Conservation (phyloP, 1,284 basidiomycete genomes). For the Phylloporus sp. region DNA sequence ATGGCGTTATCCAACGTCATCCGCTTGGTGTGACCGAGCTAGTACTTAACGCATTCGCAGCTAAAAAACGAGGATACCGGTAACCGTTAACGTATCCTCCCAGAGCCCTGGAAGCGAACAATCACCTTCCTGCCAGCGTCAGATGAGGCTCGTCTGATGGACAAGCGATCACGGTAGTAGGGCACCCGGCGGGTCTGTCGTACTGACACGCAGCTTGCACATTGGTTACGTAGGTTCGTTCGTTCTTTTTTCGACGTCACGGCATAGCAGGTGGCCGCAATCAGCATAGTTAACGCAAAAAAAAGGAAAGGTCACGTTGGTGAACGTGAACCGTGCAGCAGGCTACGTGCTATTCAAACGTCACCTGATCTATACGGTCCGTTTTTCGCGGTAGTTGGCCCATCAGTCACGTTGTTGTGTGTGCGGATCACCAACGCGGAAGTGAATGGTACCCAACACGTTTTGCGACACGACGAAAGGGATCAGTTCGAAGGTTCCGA, state of each 20-base stretch:
- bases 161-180: too few species aligned
- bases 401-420: neutral
- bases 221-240: conserved; percentile 19
- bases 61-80: neutral
- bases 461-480: conserved; percentile 8
- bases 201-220: neutral
- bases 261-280: neutral
- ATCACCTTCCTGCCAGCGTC: too few species aligned
- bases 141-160: too few species aligned
- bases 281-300: neutral
- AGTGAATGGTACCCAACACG: conserved; percentile 15
- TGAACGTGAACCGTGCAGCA: neutral
- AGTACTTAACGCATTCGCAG: neutral
- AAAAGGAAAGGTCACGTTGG: neutral
- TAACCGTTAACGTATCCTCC: too few species aligned
- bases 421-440: conserved; percentile 16
- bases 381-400: neutral
- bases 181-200: too few species aligned
- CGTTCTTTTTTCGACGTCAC: neutral
- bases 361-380: conserved; percentile 10
- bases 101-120: neutral
- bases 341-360: neutral
- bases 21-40: neutral
- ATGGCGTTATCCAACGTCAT: conserved; percentile 1
- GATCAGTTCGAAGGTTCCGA: neutral